These are phyloP conservation scores for Penicillium sp. DNA, from an alignment of 2,329 filamentous ascomycete genomes.

Conservation along the genomic window DNA sequence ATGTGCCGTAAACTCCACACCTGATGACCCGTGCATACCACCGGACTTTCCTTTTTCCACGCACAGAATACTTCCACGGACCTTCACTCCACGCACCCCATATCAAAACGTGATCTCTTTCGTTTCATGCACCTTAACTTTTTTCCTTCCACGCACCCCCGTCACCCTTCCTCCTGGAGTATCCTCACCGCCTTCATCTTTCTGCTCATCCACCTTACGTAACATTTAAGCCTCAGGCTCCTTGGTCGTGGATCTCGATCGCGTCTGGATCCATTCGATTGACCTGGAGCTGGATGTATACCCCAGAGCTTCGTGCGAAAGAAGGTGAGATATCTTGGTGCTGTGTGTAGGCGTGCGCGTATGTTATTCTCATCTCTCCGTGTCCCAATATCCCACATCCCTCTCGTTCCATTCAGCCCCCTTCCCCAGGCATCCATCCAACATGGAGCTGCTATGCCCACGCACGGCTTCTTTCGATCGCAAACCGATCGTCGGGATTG, in stretches of 20 bases:
- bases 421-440: neutral
- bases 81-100: neutral
- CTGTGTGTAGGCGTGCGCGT: neutral
- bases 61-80: no score
- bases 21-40: no score
- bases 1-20: no score
- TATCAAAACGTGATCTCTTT: no score
- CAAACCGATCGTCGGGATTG: constrained; percentile 25
- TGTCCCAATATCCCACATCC: neutral
- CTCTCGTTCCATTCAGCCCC: neutral
- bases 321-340: neutral
- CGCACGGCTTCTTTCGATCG: constrained; percentile 32
- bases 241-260: constrained; percentile 2
- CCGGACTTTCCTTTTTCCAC: no score
- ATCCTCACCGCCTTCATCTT: neutral
- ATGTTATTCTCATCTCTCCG: neutral
- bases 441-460: constrained; percentile 33
- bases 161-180: neutral
- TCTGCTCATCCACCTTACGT: neutral
- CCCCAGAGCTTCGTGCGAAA: neutral
- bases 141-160: neutral
- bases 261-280: constrained; percentile 19
- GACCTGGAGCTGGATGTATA: constrained; percentile 8
- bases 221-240: neutral
- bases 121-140: no score